These are phyloP conservation scores for Fraxinus latifolia DNA, from an alignment of 305 asterid genomes.

Conservation along the genomic window DNA sequence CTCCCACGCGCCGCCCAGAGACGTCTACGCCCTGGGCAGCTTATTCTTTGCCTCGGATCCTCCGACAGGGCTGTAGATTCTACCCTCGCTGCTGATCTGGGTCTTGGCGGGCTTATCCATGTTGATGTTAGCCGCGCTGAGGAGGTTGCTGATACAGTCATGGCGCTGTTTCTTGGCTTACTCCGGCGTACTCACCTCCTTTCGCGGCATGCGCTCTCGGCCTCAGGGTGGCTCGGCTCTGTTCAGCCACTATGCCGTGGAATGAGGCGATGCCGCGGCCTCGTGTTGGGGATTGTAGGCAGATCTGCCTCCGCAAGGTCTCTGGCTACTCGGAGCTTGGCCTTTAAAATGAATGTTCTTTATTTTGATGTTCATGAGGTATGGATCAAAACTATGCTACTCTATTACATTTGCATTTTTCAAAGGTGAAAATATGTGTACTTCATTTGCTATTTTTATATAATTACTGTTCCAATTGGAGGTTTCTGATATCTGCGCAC, in stretches of 20 bases:
- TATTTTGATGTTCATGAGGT: slow-evolving; percentile 82
- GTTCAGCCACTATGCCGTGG: slow-evolving; percentile 99
- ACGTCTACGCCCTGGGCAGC: slow-evolving; percentile 92
- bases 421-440: neutral
- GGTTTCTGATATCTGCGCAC: neutral
- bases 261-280: slow-evolving; percentile 95
- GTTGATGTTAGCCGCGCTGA: slow-evolving; percentile 94
- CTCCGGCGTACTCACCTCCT: slow-evolving; percentile 93
- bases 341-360: slow-evolving; percentile 92
- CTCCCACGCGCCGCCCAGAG: slow-evolving; percentile 99
- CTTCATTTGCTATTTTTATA: neutral
- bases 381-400: slow-evolving; percentile 14
- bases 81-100: slow-evolving; percentile 82
- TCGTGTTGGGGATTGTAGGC: slow-evolving; percentile 93
- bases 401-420: slow-evolving; percentile 7
- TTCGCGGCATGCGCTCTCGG: slow-evolving; percentile 80
- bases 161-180: slow-evolving; percentile 87
- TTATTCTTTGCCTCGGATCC: slow-evolving; percentile 92
- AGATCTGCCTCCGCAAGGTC: slow-evolving; percentile 94
- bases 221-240: slow-evolving; percentile 98
- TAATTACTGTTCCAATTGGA: neutral
- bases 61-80: slow-evolving; percentile 86
- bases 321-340: slow-evolving; percentile 87
- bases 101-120: slow-evolving; percentile 71
- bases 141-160: slow-evolving; percentile 97